Evolutionary conservation across 2,329 filamentous ascomycete genomes (phyloP), one percentile per base, ranked within the genome.

Genomic region (Penicillium sp.): DNA sequence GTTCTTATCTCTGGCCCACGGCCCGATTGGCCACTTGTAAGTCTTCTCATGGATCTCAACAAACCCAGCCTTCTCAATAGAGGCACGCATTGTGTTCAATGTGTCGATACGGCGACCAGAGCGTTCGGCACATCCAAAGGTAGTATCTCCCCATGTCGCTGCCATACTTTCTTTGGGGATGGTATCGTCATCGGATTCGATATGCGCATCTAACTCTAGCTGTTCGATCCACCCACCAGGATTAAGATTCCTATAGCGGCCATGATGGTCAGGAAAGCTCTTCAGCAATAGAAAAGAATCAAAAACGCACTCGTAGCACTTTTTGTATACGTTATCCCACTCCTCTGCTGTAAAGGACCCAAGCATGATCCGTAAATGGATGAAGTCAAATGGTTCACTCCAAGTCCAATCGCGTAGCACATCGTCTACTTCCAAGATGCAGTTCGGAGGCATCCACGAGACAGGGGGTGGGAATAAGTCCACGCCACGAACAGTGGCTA

Each of bases 351-450:
- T 45, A 13, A 45, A 45, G 19, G 42, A n/a, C 18, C 50, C 44
- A 6, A 48, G 37, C 50, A 48, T 42, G 28, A 52, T 52, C 16
- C 50, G 50, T 26, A 52, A 40, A 11, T 52, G 50, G n/a, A 52
- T 52, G 11, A 52, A 43, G 19, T 52, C 50, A 11, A 52, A 52
- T 6, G 26, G 33, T 26, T 52, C 50, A 34, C 50, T 34, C 50
- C 50, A 52, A 29, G 50, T 52, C 50, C 43, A 47, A 6, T 52
- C 50, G 10, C 45, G 50, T 11, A 52, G 23, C 5, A 45, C 50
- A 24, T 52, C 50, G 21, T 52, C 50, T 7, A 52, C 51, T 31
- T 54, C 51, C 19, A 54, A 29, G 13, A 54, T 48, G 51, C 51
- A 54, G 16, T 54, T 48, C 21, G 51, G 51, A 4, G 51, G 51